phyloP scores from a whole-genome alignment of 2,329 filamentous ascomycete species.

The Fragosphaeria purpurea region DNA sequence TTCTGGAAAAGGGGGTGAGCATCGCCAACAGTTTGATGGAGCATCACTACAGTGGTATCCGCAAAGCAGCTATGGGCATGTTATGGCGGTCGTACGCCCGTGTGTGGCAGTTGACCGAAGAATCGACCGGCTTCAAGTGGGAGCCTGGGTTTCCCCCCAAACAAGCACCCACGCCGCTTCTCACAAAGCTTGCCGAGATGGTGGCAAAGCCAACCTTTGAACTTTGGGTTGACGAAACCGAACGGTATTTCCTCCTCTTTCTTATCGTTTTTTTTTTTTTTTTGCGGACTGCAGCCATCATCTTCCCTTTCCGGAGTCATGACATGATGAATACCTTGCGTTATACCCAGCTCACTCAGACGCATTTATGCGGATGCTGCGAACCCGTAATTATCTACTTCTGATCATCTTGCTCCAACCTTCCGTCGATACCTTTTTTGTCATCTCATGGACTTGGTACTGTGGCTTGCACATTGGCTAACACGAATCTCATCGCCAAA shows the following conservation, averaged over 20 bases:
- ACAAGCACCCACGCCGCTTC: slow-evolving; percentile 64
- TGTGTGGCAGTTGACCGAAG: slow-evolving; percentile 79
- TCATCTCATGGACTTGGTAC: not conserved
- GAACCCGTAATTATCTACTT: slow-evolving; percentile 58
- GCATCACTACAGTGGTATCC: slow-evolving; percentile 85
- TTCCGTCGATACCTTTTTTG: not conserved
- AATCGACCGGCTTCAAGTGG: slow-evolving; percentile 73
- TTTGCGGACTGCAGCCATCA: slow-evolving; percentile 8
- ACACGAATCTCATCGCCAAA: slow-evolving; percentile 26
- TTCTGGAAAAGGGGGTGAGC: slow-evolving; percentile 81
- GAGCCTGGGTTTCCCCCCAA: slow-evolving; percentile 76
- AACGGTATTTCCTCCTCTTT: slow-evolving; percentile 68
- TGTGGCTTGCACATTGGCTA: slow-evolving; percentile 20
- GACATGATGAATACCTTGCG: slow-evolving; percentile 77
- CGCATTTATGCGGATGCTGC: slow-evolving; percentile 78
- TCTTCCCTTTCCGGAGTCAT: slow-evolving; percentile 12
- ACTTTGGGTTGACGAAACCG: slow-evolving; percentile 81
- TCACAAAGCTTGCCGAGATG: slow-evolving; percentile 77
- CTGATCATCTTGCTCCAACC: slow-evolving; percentile 21
- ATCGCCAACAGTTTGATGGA: slow-evolving; percentile 71
- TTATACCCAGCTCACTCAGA: slow-evolving; percentile 99
- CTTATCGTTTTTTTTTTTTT: slow-evolving; percentile 9
- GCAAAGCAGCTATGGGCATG: slow-evolving; percentile 83
- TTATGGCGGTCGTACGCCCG: slow-evolving; percentile 90
- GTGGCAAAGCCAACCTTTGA: slow-evolving; percentile 75